These are phyloP conservation scores for Aspergillus floridensis DNA, from an alignment of 2,329 filamentous ascomycete species.

Conservation along the genomic window DNA sequence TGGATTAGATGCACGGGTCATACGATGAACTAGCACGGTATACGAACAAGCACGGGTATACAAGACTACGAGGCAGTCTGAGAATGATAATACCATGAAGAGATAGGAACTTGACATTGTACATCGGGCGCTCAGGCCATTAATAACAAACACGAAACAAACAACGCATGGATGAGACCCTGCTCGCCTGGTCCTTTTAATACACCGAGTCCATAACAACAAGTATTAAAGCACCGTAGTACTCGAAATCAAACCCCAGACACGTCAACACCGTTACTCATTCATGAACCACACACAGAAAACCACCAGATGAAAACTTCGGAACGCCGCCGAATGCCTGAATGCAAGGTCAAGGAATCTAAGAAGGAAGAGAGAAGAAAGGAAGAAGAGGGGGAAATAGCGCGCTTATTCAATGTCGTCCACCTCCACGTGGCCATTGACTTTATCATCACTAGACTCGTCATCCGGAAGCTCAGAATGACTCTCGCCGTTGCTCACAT, in stretches of 20 bases:
- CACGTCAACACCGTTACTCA: conserved; percentile 16
- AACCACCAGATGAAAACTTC: conserved; percentile 11
- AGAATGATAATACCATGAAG: background rate
- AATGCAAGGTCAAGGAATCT: conserved; percentile 3
- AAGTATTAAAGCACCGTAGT: conserved; percentile 1
- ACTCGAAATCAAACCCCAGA: background rate
- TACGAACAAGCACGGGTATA: background rate
- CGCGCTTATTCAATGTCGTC: conserved; percentile 8
- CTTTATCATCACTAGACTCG: conserved; percentile 25
- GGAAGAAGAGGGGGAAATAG: background rate
- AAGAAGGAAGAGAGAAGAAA: conserved; percentile 3
- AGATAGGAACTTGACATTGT: background rate
- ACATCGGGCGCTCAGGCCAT: background rate
- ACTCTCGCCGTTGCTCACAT: conserved; percentile 36
- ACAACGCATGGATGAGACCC: conserved; percentile 1
- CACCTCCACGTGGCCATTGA: conserved; percentile 20
- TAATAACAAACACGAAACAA: conserved; percentile 5
- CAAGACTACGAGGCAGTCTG: background rate
- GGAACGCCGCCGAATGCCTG: conserved; percentile 14
- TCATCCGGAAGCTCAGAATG: conserved; percentile 18
- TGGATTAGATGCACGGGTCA: too few relatives aligned
- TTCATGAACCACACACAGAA: conserved; percentile 20
- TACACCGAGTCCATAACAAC: conserved; percentile 19
- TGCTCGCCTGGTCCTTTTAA: conserved; percentile 21
- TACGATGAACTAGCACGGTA: too few relatives aligned